phyloP scores from a whole-genome alignment of 495 filamentous ascomycete genomes.

The Aspergillus cavernicola region DNA sequence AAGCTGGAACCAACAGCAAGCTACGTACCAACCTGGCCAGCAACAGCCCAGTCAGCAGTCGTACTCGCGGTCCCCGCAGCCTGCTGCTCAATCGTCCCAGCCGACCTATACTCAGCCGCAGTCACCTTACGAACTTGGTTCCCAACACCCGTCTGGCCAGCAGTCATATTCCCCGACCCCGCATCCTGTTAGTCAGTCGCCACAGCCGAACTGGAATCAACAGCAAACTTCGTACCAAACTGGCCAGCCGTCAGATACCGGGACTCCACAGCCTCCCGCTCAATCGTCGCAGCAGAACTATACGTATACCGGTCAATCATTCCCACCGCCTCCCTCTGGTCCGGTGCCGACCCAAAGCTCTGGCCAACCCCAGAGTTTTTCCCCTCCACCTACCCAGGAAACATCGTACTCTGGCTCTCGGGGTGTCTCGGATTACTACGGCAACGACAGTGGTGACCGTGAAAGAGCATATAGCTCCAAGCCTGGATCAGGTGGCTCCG shows the following conservation, averaged over 20 bases:
- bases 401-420: constrained; percentile 32
- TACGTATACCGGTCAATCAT: constrained; percentile 37
- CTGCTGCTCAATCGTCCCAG: constrained; percentile 6
- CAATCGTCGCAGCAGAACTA: constrained; percentile 22
- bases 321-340: constrained; percentile 45
- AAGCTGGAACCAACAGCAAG: constrained; percentile 9
- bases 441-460: constrained; percentile 28
- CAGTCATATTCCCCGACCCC: not conserved
- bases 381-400: constrained; percentile 40
- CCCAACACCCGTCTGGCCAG: not conserved
- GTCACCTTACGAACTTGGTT: constrained; percentile 1
- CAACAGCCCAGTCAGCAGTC: constrained; percentile 13
- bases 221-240: constrained; percentile 2
- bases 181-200: not conserved
- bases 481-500: constrained; percentile 1
- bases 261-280: not conserved
- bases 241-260: constrained; percentile 6
- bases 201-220: not conserved
- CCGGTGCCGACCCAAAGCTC: constrained; percentile 20
- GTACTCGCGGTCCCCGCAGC: constrained; percentile 8
- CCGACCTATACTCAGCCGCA: constrained; percentile 11
- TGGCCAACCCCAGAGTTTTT: constrained; percentile 31
- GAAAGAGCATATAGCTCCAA: constrained; percentile 22
- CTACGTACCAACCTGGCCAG: constrained; percentile 6
- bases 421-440: constrained; percentile 34